Conservation (phyloP, 1,284 basidiomycete genomes). For the Apiotrichum gracile region DNA sequence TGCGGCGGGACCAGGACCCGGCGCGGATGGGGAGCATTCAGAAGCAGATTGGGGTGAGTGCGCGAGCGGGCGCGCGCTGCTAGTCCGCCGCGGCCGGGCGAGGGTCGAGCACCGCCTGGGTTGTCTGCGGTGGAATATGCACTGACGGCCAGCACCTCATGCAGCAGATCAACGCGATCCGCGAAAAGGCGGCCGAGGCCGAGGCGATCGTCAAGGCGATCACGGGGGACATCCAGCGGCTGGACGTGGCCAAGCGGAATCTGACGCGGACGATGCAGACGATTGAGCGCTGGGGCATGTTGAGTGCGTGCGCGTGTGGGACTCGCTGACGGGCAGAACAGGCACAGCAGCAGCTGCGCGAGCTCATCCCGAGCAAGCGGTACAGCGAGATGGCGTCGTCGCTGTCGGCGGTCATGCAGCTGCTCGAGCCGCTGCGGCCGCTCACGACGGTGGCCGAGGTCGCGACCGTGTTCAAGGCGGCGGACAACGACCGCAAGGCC, state of each 20-base stretch:
- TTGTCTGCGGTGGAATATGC: background rate
- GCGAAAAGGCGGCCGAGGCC: slow-evolving; percentile 90
- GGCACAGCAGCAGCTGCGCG: slow-evolving; percentile 72
- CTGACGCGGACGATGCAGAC: slow-evolving; percentile 82
- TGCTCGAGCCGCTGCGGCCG: slow-evolving; percentile 68
- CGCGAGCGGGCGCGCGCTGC: no score
- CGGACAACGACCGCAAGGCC: slow-evolving; percentile 70
- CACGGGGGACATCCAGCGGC: slow-evolving; percentile 90
- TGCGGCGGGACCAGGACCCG: slow-evolving; percentile 72
- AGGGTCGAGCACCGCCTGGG: background rate
- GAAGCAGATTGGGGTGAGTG: slow-evolving; percentile 77
- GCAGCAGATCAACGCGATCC: slow-evolving; percentile 85
- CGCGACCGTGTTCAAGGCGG: slow-evolving; percentile 65
- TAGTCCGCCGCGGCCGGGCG: background rate
- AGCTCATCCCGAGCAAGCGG: slow-evolving; percentile 65
- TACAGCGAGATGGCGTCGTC: slow-evolving; percentile 80
- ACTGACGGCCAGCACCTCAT: slow-evolving; percentile 65
- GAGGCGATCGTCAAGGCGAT: slow-evolving; percentile 93
- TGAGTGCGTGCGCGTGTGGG: slow-evolving; percentile 58
- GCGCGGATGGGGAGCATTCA: slow-evolving; percentile 80
- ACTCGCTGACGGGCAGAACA: slow-evolving; percentile 56
- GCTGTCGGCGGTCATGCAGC: slow-evolving; percentile 78
- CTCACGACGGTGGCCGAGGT: slow-evolving; percentile 70
- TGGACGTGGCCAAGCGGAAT: slow-evolving; percentile 93
- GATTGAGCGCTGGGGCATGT: slow-evolving; percentile 85